Base-by-base conservation (phyloP, 169 alveolate species). In the Babesia caballi region DNA sequence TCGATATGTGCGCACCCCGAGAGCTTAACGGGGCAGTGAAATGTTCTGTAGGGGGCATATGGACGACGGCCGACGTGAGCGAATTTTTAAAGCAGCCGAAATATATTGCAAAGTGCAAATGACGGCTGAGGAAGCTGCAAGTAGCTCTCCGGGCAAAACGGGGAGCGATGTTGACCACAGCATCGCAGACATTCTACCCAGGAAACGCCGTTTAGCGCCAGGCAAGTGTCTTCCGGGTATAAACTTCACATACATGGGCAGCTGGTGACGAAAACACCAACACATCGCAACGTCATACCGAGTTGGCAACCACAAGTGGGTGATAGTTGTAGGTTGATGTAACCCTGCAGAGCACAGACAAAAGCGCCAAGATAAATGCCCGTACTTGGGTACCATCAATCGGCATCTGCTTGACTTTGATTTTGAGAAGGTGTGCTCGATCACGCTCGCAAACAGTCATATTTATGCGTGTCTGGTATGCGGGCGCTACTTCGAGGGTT, bases 391-490 rank as follows among this genome's bases (percentile, higher is more conserved):
- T 19, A 95, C 98, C 5, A 95, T 97, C 15, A 95, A 97, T 65
- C 77, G 98, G 80, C 95, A 94, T 66, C 82, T 96, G 67, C 89
- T 98, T 58, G 99, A 98, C 90, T 98, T 98, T 70, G 99, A 98
- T 78, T 96, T 96, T 73, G 99, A 98, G 77, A 97, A 96, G 78
- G 85, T 96, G 51, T 98, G 99, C 88, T 94, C 98, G 27, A 92
- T 97, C 47, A 93, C 98, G 35, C 94, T 97, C 67, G 91, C 97
- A 30, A 96, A 95, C 68, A 89, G 94, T 44, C 97, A 97, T 86
- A 96, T 96, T 60, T 98, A 98, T 88, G 96, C 98, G 46, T 97
- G 99, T 83, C 94, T 97, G 68, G 96, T 96, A 38, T 97, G 99
- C 84, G 99, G 99, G 3, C 88, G 93, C 63, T 97, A 95, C 91